Evolutionary conservation across 2,329 filamentous ascomycete genomes (phyloP), one percentile per base, ranked within the genome.

Genomic region (Diaporthe eres): DNA sequence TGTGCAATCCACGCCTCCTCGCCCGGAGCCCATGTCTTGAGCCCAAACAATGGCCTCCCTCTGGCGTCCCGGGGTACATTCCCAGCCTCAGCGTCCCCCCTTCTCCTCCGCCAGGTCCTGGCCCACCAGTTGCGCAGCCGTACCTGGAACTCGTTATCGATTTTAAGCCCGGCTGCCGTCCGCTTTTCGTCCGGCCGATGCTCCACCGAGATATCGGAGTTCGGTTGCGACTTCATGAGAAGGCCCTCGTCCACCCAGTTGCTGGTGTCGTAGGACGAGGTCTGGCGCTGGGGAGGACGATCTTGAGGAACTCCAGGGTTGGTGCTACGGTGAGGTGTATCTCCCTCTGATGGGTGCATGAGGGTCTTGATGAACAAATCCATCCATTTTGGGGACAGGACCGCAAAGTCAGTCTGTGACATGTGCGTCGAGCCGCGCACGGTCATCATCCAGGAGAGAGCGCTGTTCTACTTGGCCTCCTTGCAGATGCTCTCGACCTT

Each of bases 351-450:
- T 0, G 92, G 91, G 78, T 93, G 88, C n/a, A 92, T 89, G 19
- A 91, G 89, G 70, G 89, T 90, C 81, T 94, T 94, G 77, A 92
- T 85, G 19, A 93, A 83, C 12, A 91, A 81, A 1, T 89, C 89
- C 80, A 90, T 89, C 78, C 91, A 85, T 55, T 88, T 86, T 5
- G 88, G 90, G 79, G 93, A 94, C 25, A 94, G 83, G 2, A 94
- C 83, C 2, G 90, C 89, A 79, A 94, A 94, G 82, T 94, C 92
- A 2, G 90, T 91, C 80, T 93, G 92, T 7, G 89, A 90, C 42
- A 94, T 85, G 80, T 94, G 92, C 1, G 93, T 90, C 1, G 91
- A 92, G 37, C 92, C 92, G 51, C 86, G 85, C 70, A 89, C 85
- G 37, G 88, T 87, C 80, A 88, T 82, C 82, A 89, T 87, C 88